These are phyloP conservation scores for Fusarium floridanum DNA, from an alignment of 2,329 filamentous ascomycete species.

Conservation along the genomic window DNA sequence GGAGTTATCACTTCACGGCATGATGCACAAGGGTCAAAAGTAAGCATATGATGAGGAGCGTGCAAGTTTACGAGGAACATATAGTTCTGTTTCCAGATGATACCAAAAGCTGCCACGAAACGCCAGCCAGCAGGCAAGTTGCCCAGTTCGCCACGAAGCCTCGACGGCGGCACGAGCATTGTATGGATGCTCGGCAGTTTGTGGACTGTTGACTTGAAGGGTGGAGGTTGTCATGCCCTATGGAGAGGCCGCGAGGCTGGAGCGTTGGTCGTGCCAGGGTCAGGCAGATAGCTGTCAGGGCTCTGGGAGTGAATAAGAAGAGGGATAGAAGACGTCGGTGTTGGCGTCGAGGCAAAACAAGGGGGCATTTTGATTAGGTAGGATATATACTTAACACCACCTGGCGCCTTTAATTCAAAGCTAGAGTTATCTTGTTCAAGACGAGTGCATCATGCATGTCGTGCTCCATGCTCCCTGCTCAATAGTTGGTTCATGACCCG, in stretches of 20 bases:
- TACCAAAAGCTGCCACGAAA: constrained; percentile 37
- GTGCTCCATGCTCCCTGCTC: neutral
- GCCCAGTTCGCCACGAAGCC: constrained; percentile 22
- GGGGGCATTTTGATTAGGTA: constrained; percentile 39
- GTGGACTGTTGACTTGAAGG: constrained; percentile 24
- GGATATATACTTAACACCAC: constrained; percentile 38
- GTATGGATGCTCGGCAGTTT: constrained; percentile 27
- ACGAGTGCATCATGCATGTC: neutral
- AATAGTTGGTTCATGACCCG: neutral
- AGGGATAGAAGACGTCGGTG: constrained; percentile 30
- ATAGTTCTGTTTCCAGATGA: constrained; percentile 41
- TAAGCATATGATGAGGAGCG: constrained; percentile 30
- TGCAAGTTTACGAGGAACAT: constrained; percentile 39
- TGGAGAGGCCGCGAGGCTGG: neutral
- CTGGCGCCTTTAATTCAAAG: constrained; percentile 36
- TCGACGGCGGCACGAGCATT: constrained; percentile 20
- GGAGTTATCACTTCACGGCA: constrained; percentile 30
- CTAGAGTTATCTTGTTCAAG: constrained; percentile 31
- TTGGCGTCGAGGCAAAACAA: constrained; percentile 37
- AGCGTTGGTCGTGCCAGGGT: constrained; percentile 16
- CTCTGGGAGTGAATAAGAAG: constrained; percentile 13
- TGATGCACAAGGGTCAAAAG: constrained; percentile 19
- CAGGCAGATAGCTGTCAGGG: constrained; percentile 6
- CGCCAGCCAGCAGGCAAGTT: constrained; percentile 26
- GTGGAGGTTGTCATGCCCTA: constrained; percentile 10